Base-by-base conservation (phyloP, 345 rosid species). In the Dipteronia dyeriana region DNA sequence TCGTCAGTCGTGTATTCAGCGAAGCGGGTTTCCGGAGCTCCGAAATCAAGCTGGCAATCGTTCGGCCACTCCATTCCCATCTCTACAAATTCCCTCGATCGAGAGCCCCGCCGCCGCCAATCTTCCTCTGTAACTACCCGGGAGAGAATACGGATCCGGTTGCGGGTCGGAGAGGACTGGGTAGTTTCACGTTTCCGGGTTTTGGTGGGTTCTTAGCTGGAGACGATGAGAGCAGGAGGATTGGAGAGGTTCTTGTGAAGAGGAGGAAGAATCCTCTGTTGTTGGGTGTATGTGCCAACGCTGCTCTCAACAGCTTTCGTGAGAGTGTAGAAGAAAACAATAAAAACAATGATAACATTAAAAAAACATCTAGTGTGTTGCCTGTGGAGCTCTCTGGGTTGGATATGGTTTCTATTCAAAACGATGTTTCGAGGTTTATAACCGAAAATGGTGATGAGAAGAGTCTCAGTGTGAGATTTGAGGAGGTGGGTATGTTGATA, bases 21-120 rank as follows among this genome's bases (percentile, higher is more conserved):
- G 98, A 92, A 75, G 90, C 96, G 29, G 98, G 98, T 61, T 92
- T 92, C 57, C 91, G 96, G 78, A 92, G 98, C 88, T 77, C 92
- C 82, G 96, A 92, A 57, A 89, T 94, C 59, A 94, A 94, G 89
- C 87, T 90, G 41, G 94, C 97, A 1, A 86, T 94, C 77, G 75
- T 88, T 66, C 92, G 98, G 0, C 98, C 98, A 0, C 84, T 91
- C n/a, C 90, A 93, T 14, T 89, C 95, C 11, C 91, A 85, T 16
- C 86, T 88, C 66, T 78, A 88, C 45, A 86, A 91, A 3, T 87
- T 77, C 81, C 66, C 91, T n/a, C 85, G 90, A 2, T 81, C 82
- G 7, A 77, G 86, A 9, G 90, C 76, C 20, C 90, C 91, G 2
- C 96, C 94, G 64, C 96, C 94, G 64, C 74, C 86, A 77, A 74